A percentile compares a stretch with the other conserved stretches of the same genome.
These are phyloP conservation scores for Solanum hybrid DNA, from an alignment of 305 asterid genomes.

Conservation along the genomic window DNA sequence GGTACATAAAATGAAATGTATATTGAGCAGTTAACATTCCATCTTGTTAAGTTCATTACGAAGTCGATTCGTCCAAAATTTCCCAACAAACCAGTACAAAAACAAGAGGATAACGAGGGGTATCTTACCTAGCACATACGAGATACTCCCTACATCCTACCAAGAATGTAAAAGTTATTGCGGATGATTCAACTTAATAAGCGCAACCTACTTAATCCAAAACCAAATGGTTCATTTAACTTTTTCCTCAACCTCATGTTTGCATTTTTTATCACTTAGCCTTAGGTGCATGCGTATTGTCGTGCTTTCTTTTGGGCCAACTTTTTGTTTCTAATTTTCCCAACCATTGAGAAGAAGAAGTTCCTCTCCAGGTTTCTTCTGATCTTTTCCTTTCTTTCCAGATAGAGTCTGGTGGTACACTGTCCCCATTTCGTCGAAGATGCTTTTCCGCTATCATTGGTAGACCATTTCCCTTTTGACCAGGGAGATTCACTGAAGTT, in stretches of 20 bases:
- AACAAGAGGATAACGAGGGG: neutral
- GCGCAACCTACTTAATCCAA: neutral
- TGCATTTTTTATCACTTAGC: neutral
- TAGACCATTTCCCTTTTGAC: neutral
- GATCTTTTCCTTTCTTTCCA: neutral
- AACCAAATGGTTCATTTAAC: neutral
- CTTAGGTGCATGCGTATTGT: neutral
- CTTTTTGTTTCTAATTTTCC: neutral
- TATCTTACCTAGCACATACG: neutral
- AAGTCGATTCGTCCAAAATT: neutral
- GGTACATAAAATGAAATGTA: neutral
- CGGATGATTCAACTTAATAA: neutral
- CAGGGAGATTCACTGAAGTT: neutral
- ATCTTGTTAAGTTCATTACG: neutral
- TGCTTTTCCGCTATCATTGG: neutral
- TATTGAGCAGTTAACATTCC: neutral
- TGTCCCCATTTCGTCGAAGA: neutral
- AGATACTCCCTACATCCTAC: neutral
- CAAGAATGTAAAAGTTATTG: neutral
- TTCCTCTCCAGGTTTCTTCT: neutral
- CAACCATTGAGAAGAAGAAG: neutral
- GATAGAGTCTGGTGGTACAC: neutral
- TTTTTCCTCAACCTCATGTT: neutral
- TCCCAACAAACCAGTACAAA: neutral
- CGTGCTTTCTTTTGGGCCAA: neutral